Conservation (phyloP, 306 rosid genomes). For the Malus orientalis region DNA sequence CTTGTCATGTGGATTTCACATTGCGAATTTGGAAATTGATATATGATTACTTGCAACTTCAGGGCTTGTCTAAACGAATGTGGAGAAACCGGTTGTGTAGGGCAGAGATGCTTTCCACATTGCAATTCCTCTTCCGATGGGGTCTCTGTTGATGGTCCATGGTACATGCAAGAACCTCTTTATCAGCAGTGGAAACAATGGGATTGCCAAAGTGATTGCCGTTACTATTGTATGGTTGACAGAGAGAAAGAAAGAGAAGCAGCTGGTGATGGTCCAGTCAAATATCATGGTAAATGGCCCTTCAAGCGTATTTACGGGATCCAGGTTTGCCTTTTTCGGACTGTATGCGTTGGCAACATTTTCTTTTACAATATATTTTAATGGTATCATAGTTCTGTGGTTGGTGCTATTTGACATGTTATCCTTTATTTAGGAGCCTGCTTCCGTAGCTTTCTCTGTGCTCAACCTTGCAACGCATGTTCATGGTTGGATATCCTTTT, state of each 20-base stretch:
- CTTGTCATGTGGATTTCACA: not conserved
- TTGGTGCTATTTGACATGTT: conserved; percentile 9
- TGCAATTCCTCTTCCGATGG: conserved; percentile 46
- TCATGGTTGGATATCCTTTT: conserved; percentile 70
- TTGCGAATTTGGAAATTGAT: not conserved
- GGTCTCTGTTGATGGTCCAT: conserved; percentile 23
- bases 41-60: not conserved
- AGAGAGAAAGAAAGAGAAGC: conserved; percentile 54
- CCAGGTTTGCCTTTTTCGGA: conserved; percentile 46
- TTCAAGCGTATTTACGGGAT: conserved; percentile 55
- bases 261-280: conserved; percentile 36
- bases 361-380: conserved; percentile 8
- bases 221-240: conserved; percentile 60
- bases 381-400: not conserved
- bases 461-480: conserved; percentile 70
- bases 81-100: conserved; percentile 57
- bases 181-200: conserved; percentile 54
- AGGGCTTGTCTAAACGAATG: conserved; percentile 61
- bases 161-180: conserved; percentile 53
- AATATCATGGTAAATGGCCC: conserved; percentile 88
- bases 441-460: conserved; percentile 59
- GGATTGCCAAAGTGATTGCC: conserved; percentile 63
- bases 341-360: not conserved
- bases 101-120: conserved; percentile 46
- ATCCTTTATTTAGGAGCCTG: conserved; percentile 54